A percentile compares a stretch with the other conserved stretches of the same genome.
These are phyloP conservation scores for Colletotrichum somersetense DNA, from an alignment of 2,329 filamentous ascomycete species.

Conservation along the genomic window DNA sequence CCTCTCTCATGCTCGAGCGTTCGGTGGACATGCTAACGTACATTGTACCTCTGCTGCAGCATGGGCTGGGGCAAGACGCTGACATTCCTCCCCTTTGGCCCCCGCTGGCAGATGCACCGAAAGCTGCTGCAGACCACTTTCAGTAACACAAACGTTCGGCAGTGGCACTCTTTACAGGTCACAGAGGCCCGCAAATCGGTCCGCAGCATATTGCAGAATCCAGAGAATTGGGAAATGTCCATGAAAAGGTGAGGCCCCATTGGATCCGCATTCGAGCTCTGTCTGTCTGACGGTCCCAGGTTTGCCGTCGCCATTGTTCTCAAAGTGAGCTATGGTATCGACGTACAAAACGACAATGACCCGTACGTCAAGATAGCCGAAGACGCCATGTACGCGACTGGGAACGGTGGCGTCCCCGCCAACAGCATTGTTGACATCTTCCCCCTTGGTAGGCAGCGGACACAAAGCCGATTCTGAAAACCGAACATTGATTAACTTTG, in stretches of 20 bases:
- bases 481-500: conserved; percentile 43
- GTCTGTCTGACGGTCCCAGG: conserved; percentile 36
- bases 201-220: conserved; percentile 43
- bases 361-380: conserved; percentile 46
- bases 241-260: conserved; percentile 32
- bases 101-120: conserved; percentile 59
- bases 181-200: conserved; percentile 48
- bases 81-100: conserved; percentile 58
- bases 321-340: conserved; percentile 50
- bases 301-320: conserved; percentile 51
- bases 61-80: conserved; percentile 62
- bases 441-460: conserved; percentile 51
- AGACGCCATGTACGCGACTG: conserved; percentile 47
- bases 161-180: conserved; percentile 51
- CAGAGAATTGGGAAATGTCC: conserved; percentile 43
- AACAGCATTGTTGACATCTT: conserved; percentile 62
- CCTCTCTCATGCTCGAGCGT: background rate
- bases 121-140: conserved; percentile 59
- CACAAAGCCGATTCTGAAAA: conserved; percentile 36
- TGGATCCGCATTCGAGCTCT: background rate
- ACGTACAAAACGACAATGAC: conserved; percentile 48
- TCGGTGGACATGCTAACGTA: conserved; percentile 25
- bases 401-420: conserved; percentile 49
- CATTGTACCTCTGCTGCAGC: conserved; percentile 20
- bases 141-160: conserved; percentile 52